Evolutionary conservation across 306 rosid species (phyloP).

Genomic region (Fagus crenata): DNA sequence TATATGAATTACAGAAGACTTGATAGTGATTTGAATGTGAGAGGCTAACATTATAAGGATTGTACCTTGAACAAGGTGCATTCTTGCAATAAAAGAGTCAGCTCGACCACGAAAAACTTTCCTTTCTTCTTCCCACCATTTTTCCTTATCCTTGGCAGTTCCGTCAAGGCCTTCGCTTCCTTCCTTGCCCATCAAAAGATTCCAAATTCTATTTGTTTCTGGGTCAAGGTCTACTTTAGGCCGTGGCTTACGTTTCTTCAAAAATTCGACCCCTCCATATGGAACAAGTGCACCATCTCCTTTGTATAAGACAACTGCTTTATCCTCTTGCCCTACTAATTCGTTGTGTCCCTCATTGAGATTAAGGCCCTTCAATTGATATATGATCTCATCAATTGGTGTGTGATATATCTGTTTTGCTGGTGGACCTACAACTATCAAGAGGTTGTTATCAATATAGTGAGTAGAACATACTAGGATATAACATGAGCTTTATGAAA

Average conservation of each 20-base stretch:
- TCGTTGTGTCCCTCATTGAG: constrained; percentile 43
- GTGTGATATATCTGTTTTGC: constrained; percentile 16
- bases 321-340: constrained; percentile 39
- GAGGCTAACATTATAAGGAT: constrained; percentile 25
- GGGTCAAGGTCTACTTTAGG: constrained; percentile 90
- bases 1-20: constrained; percentile 13
- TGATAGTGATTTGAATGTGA: constrained; percentile 18
- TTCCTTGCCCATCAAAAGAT: constrained; percentile 81
- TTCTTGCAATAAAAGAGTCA: constrained; percentile 87
- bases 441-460: constrained; percentile 25
- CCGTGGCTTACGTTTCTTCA: constrained; percentile 58
- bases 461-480: constrained; percentile 11
- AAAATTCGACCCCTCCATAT: constrained; percentile 38
- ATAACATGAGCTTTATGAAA: not conserved
- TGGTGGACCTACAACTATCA: constrained; percentile 52
- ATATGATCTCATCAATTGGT: constrained; percentile 44
- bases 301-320: constrained; percentile 67
- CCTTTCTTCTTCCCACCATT: constrained; percentile 91
- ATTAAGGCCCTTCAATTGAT: constrained; percentile 44
- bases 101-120: constrained; percentile 78
- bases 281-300: constrained; percentile 68
- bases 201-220: constrained; percentile 89
- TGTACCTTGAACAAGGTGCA: constrained; percentile 98
- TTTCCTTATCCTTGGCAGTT: constrained; percentile 62
- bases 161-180: constrained; percentile 54